These are phyloP conservation scores for Fonsecaea pugnacius DNA, from an alignment of 2,329 filamentous ascomycete species.

Conservation along the genomic window DNA sequence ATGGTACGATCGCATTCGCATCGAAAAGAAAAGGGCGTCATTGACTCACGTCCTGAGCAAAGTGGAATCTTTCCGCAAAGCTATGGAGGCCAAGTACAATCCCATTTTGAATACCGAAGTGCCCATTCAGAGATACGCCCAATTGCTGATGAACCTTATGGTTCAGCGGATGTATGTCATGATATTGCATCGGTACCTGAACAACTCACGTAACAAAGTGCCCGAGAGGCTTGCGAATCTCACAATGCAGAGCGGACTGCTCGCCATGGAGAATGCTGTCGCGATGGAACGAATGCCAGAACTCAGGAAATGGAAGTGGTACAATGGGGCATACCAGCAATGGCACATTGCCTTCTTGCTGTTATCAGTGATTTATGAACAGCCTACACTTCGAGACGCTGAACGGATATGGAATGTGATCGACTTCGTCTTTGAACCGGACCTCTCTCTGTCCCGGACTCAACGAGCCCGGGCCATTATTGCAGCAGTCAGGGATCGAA, in stretches of 20 bases:
- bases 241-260: conserved; percentile 64
- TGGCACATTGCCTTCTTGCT: conserved; percentile 73
- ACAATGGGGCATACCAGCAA: conserved; percentile 71
- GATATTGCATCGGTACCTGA: conserved; percentile 70
- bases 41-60: conserved; percentile 69
- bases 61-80: conserved; percentile 69
- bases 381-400: conserved; percentile 61
- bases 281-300: conserved; percentile 58
- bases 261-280: conserved; percentile 60
- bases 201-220: conserved; percentile 42
- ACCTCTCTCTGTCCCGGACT: conserved; percentile 55
- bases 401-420: conserved; percentile 72
- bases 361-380: conserved; percentile 67
- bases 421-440: conserved; percentile 72
- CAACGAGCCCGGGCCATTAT: conserved; percentile 67
- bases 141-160: conserved; percentile 67
- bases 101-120: conserved; percentile 63
- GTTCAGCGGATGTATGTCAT: conserved; percentile 68
- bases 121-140: conserved; percentile 67
- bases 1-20: conserved; percentile 69
- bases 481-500: conserved; percentile 60
- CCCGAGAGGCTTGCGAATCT: conserved; percentile 65
- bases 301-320: conserved; percentile 69
- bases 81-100: conserved; percentile 69
- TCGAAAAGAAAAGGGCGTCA: conserved; percentile 65